These are phyloP conservation scores for Fragaria vesca DNA, from an alignment of 306 rosid genomes.

Conservation along the genomic window DNA sequence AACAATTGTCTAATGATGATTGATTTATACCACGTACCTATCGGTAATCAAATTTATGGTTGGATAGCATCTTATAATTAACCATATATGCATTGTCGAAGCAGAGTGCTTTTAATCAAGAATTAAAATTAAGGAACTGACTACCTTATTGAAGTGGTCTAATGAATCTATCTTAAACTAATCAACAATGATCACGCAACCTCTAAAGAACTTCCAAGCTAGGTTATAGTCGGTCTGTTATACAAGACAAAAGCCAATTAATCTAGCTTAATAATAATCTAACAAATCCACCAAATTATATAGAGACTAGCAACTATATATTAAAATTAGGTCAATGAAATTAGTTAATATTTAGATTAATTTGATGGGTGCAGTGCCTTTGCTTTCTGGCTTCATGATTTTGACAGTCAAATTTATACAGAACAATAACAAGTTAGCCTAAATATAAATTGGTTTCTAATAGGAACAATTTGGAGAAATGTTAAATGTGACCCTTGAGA, in stretches of 20 bases:
- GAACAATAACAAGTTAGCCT: background rate
- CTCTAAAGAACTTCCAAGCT: background rate
- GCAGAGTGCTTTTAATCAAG: background rate
- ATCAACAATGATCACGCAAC: background rate
- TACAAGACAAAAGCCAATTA: background rate
- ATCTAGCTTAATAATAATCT: background rate
- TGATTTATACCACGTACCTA: background rate
- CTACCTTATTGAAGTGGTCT: background rate
- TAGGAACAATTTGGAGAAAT: background rate
- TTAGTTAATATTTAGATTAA: background rate
- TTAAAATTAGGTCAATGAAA: constrained; percentile 1
- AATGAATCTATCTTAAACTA: background rate
- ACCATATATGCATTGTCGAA: background rate
- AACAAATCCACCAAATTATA: background rate
- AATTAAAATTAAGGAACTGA: background rate
- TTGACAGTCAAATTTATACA: background rate
- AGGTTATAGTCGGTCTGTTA: background rate
- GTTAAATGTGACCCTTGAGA: background rate
- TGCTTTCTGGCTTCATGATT: background rate
- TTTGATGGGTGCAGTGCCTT: background rate
- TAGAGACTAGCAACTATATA: background rate
- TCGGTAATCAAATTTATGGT: background rate
- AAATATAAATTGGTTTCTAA: background rate
- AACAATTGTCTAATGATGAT: background rate
- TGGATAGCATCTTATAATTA: background rate